Evolutionary conservation across 371 early-diverging fungal species (phyloP), one percentile per base, ranked within the genome.

Genomic region (Funneliformis caledonium): DNA sequence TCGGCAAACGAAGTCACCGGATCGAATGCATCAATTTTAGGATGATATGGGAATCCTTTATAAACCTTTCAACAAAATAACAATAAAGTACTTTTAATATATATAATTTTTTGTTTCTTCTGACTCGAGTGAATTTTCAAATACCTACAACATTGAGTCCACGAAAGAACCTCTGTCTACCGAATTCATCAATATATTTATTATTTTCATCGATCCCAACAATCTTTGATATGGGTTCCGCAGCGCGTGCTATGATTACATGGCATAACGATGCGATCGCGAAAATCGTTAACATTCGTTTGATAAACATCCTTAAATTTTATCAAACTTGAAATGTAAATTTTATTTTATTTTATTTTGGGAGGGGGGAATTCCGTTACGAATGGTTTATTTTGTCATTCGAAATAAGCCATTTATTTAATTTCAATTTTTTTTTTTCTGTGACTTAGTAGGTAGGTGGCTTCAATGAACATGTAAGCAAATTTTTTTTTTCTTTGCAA

Each of bases 121-220:
- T 26, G 26, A 37, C 37, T 26, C 60, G 4, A 60, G 22, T 19
- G 60, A 60, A 26, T 26, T 60, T 37, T 37, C 37, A 1, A 22
- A 60, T 33, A 65, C 67, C 6, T 65, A 65, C 67, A 26, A 65
- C 67, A n/a, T 42, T 65, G 3, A 65, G 19, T 33, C 67, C 67
- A 11, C 67, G 67, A 65, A 65, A 65, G 33, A 65, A 65, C 26
- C 42, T 65, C 67, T 65, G 33, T 42, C 67, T 65, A 65, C 67
- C 67, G 11, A 65, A 65, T 65, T 65, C 42, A 26, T 65, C 67
- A 5, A 65, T 33, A 42, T 33, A 65, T 2, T 26, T 8, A 65
- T 26, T n/a, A 65, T 65, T 42, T 26, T 65, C 12, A 42, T 65
- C 12, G n/a, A 65, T 42, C 12, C 67, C 42, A 26, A 65, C 16